phyloP scores from a whole-genome alignment of 1,284 basidiomycete species.

The Cystobasidium pallidum region DNA sequence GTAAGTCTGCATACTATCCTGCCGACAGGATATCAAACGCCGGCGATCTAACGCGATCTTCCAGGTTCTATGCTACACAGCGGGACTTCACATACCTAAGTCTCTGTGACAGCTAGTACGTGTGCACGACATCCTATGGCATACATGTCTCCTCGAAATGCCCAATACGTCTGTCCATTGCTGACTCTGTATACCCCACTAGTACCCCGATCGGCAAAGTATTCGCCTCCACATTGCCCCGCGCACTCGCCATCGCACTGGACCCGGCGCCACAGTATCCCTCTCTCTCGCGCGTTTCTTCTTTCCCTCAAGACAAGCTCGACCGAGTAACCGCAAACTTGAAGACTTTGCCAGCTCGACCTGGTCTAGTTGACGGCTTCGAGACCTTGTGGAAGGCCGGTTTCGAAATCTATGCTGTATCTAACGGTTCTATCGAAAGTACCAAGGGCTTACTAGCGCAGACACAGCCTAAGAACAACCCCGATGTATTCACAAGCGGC shows the following conservation, averaged over 20 bases:
- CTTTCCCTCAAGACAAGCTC: conserved; percentile 33
- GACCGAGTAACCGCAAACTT: conserved; percentile 2
- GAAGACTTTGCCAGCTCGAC: conserved; percentile 28
- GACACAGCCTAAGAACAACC: conserved; percentile 25
- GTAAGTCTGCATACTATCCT: conserved; percentile 15
- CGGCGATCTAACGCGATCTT: not conserved
- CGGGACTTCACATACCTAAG: conserved; percentile 42
- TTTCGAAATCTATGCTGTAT: conserved; percentile 40
- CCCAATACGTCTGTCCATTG: not conserved
- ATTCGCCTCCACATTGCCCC: conserved; percentile 40
- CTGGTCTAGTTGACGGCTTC: conserved; percentile 42
- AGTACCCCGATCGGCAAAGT: conserved; percentile 43
- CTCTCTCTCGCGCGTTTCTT: conserved; percentile 23
- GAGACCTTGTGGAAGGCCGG: conserved; percentile 38
- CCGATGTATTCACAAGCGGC: conserved; percentile 30
- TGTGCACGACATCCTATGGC: not conserved
- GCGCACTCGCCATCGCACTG: conserved; percentile 38
- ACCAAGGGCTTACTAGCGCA: conserved; percentile 30
- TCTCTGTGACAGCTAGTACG: conserved; percentile 32
- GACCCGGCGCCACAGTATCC: conserved; percentile 42
- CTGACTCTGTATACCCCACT: not conserved
- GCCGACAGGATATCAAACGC: too few species aligned
- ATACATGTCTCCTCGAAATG: not conserved
- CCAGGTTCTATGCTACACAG: conserved; percentile 44
- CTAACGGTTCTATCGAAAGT: conserved; percentile 37